These are phyloP conservation scores for Phyllosticta citrichinensis DNA, from an alignment of 2,329 filamentous ascomycete genomes.

Conservation along the genomic window DNA sequence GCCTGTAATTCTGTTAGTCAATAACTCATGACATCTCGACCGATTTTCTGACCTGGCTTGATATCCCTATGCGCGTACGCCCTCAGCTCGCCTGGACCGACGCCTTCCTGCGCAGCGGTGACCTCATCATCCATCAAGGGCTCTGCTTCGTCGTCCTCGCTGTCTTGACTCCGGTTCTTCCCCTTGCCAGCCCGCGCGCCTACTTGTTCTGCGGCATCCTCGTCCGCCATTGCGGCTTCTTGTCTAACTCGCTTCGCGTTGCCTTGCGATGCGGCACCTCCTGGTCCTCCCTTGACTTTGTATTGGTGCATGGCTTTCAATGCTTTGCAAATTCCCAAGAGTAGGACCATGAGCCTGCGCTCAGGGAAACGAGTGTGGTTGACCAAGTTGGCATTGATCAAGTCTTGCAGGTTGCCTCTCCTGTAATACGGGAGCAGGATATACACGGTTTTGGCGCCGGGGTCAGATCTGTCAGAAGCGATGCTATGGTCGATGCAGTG, in stretches of 20 bases:
- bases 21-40: not conserved
- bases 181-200: constrained; percentile 31
- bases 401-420: constrained; percentile 89
- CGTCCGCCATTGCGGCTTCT: constrained; percentile 47
- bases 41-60: constrained; percentile 65
- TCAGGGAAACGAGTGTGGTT: constrained; percentile 90
- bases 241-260: constrained; percentile 46
- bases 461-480: constrained; percentile 57
- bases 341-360: constrained; percentile 74
- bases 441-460: constrained; percentile 84
- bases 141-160: constrained; percentile 66
- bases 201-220: constrained; percentile 35
- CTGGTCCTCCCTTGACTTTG: constrained; percentile 48
- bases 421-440: constrained; percentile 93
- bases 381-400: constrained; percentile 97
- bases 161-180: constrained; percentile 47
- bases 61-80: constrained; percentile 95
- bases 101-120: constrained; percentile 55
- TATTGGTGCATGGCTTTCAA: constrained; percentile 90
- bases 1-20: constrained; percentile 32
- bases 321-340: constrained; percentile 83
- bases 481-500: constrained; percentile 75
- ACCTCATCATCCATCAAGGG: constrained; percentile 76
- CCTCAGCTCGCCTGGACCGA: constrained; percentile 56
- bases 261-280: constrained; percentile 38